A percentile compares a stretch with the other conserved stretches of the same genome.
Evolutionary conservation across 805 yeast species (phyloP).

Genomic region (Barnettozyma pratensis): DNA sequence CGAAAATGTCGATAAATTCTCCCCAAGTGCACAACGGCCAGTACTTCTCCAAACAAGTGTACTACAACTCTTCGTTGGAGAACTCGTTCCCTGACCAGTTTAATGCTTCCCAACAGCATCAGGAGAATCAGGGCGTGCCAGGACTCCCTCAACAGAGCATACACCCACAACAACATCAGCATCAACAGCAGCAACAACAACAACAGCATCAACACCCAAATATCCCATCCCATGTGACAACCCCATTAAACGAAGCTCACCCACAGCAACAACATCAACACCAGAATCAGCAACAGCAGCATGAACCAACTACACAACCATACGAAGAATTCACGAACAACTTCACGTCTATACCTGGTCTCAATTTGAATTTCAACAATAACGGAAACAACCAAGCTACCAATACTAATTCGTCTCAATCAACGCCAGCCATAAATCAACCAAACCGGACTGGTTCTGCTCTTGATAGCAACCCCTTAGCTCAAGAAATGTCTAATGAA

Average conservation of each 20-base stretch:
- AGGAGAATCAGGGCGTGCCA: background rate
- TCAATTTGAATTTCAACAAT: constrained; percentile 14
- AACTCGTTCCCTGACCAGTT: constrained; percentile 18
- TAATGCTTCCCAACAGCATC: constrained; percentile 2
- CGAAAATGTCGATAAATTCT: constrained; percentile 20
- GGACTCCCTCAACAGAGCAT: background rate
- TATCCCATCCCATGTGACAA: background rate
- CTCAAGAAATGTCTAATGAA: constrained; percentile 3
- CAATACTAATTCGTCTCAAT: background rate
- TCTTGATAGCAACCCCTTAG: constrained; percentile 8
- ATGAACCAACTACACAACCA: constrained; percentile 2
- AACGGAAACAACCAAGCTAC: background rate
- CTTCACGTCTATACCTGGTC: constrained; percentile 18
- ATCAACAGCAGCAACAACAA: constrained; percentile 3
- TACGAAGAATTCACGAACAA: constrained; percentile 17
- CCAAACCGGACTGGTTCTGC: background rate
- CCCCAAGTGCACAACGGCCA: constrained; percentile 16
- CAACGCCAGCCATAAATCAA: constrained; percentile 1
- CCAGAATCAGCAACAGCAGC: constrained; percentile 4
- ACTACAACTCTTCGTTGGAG: constrained; percentile 15
- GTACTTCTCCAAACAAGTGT: constrained; percentile 17
- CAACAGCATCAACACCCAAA: constrained; percentile 2
- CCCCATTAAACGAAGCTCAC: constrained; percentile 1
- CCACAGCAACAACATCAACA: constrained; percentile 1
- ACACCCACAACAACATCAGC: background rate